Percentiles rank a stretch among this genome's conserved stretches.
Conservation (phyloP, 345 rosid genomes). For the Brassica juncea region DNA sequence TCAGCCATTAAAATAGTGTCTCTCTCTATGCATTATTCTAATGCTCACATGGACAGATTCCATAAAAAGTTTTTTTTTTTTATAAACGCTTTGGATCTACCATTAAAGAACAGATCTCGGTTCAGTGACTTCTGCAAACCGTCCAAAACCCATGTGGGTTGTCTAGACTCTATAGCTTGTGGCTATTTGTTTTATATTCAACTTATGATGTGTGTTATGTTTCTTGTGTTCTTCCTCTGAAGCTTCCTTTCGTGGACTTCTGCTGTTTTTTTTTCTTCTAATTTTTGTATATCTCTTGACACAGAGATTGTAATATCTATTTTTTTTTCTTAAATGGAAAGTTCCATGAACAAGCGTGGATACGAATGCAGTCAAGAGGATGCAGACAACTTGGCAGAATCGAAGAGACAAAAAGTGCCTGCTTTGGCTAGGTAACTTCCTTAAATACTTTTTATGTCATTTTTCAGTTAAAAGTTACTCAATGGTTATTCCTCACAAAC, state of each 20-base stretch:
- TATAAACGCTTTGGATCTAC: slow-evolving; percentile 38
- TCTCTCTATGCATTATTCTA: slow-evolving; percentile 36
- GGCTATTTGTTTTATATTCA: slow-evolving; percentile 34
- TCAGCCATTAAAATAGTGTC: slow-evolving; percentile 33
- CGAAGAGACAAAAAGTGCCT: slow-evolving; percentile 76
- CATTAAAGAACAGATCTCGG: slow-evolving; percentile 43
- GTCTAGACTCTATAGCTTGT: slow-evolving; percentile 31
- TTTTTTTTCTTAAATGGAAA: slow-evolving; percentile 57
- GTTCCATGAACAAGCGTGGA: slow-evolving; percentile 65
- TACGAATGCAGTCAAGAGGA: slow-evolving; percentile 56
- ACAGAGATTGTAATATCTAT: slow-evolving; percentile 8
- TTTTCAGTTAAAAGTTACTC: slow-evolving; percentile 5
- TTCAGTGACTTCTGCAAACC: slow-evolving; percentile 44
- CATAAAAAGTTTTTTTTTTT: slow-evolving; percentile 34
- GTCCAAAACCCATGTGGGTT: slow-evolving; percentile 44
- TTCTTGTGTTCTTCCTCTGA: slow-evolving; percentile 39
- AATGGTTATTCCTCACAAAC: slow-evolving; percentile 1
- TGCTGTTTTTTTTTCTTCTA: slow-evolving; percentile 27
- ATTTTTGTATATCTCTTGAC: slow-evolving; percentile 23
- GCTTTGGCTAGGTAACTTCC: slow-evolving; percentile 76
- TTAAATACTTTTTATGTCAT: slow-evolving; percentile 4
- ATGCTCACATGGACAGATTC: slow-evolving; percentile 42
- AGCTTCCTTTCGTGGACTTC: slow-evolving; percentile 44
- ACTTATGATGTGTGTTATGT: slow-evolving; percentile 26
- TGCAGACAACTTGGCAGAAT: slow-evolving; percentile 50